Conservation (phyloP, 495 filamentous ascomycete species). For the Podospora conica region DNA sequence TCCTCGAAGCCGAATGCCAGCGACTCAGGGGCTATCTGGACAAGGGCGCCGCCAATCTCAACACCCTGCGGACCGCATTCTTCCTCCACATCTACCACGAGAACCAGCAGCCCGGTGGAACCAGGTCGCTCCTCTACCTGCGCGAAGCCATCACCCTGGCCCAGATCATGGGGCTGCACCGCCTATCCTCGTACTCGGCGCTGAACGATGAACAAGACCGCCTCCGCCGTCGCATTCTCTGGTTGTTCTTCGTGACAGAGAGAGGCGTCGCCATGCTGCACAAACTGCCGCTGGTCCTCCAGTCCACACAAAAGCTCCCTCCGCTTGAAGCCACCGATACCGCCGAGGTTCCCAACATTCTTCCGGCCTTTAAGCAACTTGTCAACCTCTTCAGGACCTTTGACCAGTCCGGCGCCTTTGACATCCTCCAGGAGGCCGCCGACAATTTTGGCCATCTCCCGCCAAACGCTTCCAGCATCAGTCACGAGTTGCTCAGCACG, state of each 20-base stretch:
- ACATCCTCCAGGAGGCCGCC: slow-evolving; percentile 34
- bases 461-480: slow-evolving; percentile 9
- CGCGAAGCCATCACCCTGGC: slow-evolving; percentile 42
- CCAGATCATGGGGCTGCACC: slow-evolving; percentile 42
- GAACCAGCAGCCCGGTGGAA: slow-evolving; percentile 36
- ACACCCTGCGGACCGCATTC: slow-evolving; percentile 34
- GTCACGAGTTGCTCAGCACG: slow-evolving; percentile 22
- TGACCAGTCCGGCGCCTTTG: slow-evolving; percentile 35
- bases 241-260: slow-evolving; percentile 44
- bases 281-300: slow-evolving; percentile 36
- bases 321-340: slow-evolving; percentile 17
- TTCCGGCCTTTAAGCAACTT: slow-evolving; percentile 40
- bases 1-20: slow-evolving; percentile 23
- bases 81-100: slow-evolving; percentile 45
- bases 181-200: slow-evolving; percentile 28
- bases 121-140: slow-evolving; percentile 36
- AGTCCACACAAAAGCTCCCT: slow-evolving; percentile 31
- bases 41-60: slow-evolving; percentile 19
- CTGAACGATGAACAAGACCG: slow-evolving; percentile 29
- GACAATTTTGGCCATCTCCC: slow-evolving; percentile 9
- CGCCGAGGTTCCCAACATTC: slow-evolving; percentile 30
- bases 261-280: slow-evolving; percentile 42
- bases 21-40: slow-evolving; percentile 9
- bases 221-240: slow-evolving; percentile 37
- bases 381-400: slow-evolving; percentile 39